Conservation (phyloP, 306 rosid genomes). For the Vachellia collinsii region DNA sequence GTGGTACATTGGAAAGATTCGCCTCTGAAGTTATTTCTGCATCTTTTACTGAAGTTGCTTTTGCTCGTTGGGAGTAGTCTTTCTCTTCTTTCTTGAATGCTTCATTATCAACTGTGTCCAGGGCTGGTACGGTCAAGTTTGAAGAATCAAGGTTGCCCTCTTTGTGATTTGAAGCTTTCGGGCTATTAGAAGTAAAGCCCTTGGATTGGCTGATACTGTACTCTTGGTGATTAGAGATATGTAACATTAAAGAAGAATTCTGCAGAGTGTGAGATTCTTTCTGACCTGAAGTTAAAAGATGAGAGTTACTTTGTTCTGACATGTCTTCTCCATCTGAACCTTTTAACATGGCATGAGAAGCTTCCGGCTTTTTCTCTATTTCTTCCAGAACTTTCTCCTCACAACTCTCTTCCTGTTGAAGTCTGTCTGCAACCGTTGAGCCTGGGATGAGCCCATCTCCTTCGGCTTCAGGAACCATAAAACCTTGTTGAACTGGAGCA, state of each 20-base stretch:
- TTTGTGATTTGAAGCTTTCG: not conserved
- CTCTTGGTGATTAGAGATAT: slow-evolving; percentile 2
- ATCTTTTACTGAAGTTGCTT: slow-evolving; percentile 35
- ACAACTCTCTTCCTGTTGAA: slow-evolving; percentile 25
- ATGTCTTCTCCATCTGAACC: slow-evolving; percentile 34
- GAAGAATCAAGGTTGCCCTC: slow-evolving; percentile 38
- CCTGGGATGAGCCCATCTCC: slow-evolving; percentile 12
- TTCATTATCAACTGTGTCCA: slow-evolving; percentile 42
- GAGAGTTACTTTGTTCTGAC: slow-evolving; percentile 32
- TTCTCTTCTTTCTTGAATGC: slow-evolving; percentile 35
- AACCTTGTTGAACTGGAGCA: slow-evolving; percentile 35
- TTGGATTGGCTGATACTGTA: slow-evolving; percentile 22
- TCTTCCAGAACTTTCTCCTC: slow-evolving; percentile 39
- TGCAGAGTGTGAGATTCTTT: slow-evolving; percentile 36
- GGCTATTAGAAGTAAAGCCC: slow-evolving; percentile 28
- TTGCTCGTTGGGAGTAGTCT: slow-evolving; percentile 33
- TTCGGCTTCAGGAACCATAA: slow-evolving; percentile 39
- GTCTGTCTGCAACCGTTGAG: slow-evolving; percentile 31
- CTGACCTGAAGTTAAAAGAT: slow-evolving; percentile 27
- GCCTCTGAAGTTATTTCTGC: slow-evolving; percentile 40
- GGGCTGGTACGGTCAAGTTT: slow-evolving; percentile 38
- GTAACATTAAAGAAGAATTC: slow-evolving; percentile 28
- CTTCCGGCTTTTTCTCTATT: slow-evolving; percentile 33
- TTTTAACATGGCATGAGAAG: slow-evolving; percentile 27
- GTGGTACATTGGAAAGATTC: slow-evolving; percentile 34